Percentiles rank a stretch among this genome's conserved stretches.
Conservation (phyloP, 73 alveolate genomes). For the Loxodes magnus region DNA sequence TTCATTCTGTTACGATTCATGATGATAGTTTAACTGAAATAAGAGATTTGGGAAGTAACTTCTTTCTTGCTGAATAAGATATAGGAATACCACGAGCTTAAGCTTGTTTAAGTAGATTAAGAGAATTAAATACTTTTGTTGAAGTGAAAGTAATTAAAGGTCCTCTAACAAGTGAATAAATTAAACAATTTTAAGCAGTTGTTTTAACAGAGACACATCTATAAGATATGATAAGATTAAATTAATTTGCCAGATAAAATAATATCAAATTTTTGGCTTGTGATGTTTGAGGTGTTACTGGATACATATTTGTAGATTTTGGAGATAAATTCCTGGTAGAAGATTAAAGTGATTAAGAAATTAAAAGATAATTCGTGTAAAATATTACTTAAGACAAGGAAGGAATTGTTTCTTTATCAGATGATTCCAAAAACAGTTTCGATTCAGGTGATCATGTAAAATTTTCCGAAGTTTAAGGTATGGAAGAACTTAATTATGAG, state of each 20-base stretch:
- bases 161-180: background rate
- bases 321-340: conserved; percentile 5
- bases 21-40: conserved; percentile 9
- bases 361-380: background rate
- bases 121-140: conserved; percentile 23
- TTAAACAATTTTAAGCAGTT: background rate
- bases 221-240: background rate
- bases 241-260: conserved; percentile 9
- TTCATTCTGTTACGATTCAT: conserved; percentile 15
- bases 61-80: conserved; percentile 20
- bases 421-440: background rate
- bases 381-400: conserved; percentile 3
- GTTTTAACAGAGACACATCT: conserved; percentile 7
- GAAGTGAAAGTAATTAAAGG: conserved; percentile 10
- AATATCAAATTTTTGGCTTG: conserved; percentile 7
- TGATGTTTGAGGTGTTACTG: conserved; percentile 9
- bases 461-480: conserved; percentile 12
- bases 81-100: conserved; percentile 21
- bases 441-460: conserved; percentile 6
- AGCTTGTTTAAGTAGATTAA: conserved; percentile 12
- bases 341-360: conserved; percentile 10
- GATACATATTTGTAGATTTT: conserved; percentile 12
- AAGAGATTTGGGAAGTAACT: conserved; percentile 26
- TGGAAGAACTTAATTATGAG: conserved; percentile 1
- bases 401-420: conserved; percentile 1